phyloP scores from a whole-genome alignment of 192 early-diverging fungal species.

The Backusella morwellensis region DNA sequence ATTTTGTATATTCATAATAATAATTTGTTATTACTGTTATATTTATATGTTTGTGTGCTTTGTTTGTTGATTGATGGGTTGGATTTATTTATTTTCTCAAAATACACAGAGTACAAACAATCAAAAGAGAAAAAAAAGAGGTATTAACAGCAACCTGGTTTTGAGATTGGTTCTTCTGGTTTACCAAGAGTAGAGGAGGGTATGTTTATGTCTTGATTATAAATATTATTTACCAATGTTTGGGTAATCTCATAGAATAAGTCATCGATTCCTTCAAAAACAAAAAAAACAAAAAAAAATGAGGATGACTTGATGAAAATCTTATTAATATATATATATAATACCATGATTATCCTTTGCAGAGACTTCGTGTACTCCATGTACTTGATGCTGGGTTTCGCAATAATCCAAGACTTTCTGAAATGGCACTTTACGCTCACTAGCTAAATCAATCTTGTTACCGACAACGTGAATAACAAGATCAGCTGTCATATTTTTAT shows the following conservation, averaged over 20 bases:
- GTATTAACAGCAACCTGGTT: conserved; percentile 8
- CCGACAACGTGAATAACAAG: conserved; percentile 67
- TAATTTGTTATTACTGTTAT: not conserved
- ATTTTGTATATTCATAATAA: not conserved
- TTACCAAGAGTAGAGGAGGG: not conserved
- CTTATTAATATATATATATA: not conserved
- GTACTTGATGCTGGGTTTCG: conserved; percentile 50
- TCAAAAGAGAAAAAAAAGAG: not conserved
- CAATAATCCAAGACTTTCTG: conserved; percentile 56
- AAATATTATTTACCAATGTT: conserved; percentile 38
- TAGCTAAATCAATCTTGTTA: conserved; percentile 66
- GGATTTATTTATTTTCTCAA: not conserved
- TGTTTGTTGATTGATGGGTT: not conserved
- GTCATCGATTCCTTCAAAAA: conserved; percentile 38
- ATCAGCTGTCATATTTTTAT: conserved; percentile 61
- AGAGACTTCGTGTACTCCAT: conserved; percentile 62
- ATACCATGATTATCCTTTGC: conserved; percentile 66
- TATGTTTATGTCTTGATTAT: conserved; percentile 7
- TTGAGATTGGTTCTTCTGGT: not conserved
- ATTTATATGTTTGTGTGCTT: not conserved
- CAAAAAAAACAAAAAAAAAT: not conserved
- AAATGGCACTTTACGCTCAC: conserved; percentile 52
- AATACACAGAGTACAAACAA: not conserved
- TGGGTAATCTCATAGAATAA: conserved; percentile 49
- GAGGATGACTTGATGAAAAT: not conserved